Evolutionary conservation across 1,284 basidiomycete species (phyloP).

Genomic region (Tranzscheliella williamsii): DNA sequence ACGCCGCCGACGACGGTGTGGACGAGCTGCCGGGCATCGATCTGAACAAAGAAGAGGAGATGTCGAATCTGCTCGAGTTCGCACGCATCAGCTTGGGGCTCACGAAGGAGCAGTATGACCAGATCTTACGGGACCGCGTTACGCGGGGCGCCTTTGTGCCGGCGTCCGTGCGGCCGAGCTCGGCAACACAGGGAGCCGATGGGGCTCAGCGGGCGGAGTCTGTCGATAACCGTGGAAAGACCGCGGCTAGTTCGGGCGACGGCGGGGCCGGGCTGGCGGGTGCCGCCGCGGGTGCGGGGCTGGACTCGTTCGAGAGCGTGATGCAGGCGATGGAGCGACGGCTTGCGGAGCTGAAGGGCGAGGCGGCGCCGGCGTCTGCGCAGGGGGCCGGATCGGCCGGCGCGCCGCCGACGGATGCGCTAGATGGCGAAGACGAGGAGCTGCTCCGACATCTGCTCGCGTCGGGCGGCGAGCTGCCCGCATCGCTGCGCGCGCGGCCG

Average conservation of each 20-base stretch:
- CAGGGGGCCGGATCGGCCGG: neutral
- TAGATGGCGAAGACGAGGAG: conserved; percentile 12
- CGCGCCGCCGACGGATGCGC: neutral
- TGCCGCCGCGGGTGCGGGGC: neutral
- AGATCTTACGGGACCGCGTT: conserved; percentile 31
- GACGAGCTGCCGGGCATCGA: conserved; percentile 4
- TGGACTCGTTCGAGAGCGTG: conserved; percentile 26
- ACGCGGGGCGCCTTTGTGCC: conserved; percentile 34
- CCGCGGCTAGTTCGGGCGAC: neutral
- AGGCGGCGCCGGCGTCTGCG: neutral
- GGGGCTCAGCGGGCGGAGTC: neutral
- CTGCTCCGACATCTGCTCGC: conserved; percentile 18
- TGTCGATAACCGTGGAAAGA: neutral
- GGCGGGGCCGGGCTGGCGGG: neutral
- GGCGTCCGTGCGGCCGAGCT: neutral
- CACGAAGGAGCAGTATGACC: conserved; percentile 33
- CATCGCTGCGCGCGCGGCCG: neutral
- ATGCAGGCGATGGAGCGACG: conserved; percentile 29
- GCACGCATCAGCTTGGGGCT: conserved; percentile 39
- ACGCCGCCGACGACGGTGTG: conserved; percentile 4
- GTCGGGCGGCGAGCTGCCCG: conserved; percentile 13
- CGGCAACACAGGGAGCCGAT: neutral
- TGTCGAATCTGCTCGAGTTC: conserved; percentile 38
- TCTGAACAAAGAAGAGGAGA: conserved; percentile 28
- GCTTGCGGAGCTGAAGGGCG: conserved; percentile 2